These are phyloP conservation scores for Aspergillus asperescens DNA, from an alignment of 495 filamentous ascomycete species.

Conservation along the genomic window DNA sequence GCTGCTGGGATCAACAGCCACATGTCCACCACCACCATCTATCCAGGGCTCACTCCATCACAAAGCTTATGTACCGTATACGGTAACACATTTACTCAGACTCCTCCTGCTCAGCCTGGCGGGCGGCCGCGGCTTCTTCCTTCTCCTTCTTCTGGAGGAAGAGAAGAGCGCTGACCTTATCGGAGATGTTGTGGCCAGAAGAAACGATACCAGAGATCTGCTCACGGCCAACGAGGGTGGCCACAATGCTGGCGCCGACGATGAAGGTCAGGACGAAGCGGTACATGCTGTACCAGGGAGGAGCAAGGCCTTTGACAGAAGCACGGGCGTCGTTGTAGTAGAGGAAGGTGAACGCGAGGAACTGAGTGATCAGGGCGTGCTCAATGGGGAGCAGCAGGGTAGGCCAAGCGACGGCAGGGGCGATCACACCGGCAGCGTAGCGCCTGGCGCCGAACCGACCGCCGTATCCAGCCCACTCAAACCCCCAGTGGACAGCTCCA, in stretches of 20 bases:
- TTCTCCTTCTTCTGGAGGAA: slow-evolving; percentile 55
- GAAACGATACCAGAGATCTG: slow-evolving; percentile 62
- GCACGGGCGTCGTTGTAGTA: slow-evolving; percentile 86
- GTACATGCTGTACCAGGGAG: slow-evolving; percentile 87
- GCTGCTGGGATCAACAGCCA: neutral
- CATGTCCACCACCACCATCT: slow-evolving; percentile 1
- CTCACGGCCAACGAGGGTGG: slow-evolving; percentile 79
- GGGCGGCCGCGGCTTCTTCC: slow-evolving; percentile 56
- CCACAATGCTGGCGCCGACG: slow-evolving; percentile 81
- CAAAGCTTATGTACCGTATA: neutral
- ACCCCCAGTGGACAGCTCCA: slow-evolving; percentile 92
- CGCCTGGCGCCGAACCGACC: slow-evolving; percentile 67
- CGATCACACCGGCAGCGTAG: slow-evolving; percentile 77
- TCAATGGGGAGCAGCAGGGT: slow-evolving; percentile 81
- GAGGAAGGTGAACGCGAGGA: slow-evolving; percentile 78
- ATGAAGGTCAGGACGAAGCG: slow-evolving; percentile 94
- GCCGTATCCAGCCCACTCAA: slow-evolving; percentile 73
- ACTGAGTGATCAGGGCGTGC: slow-evolving; percentile 86
- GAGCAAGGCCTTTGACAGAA: slow-evolving; percentile 72
- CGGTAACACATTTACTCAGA: slow-evolving; percentile 35
- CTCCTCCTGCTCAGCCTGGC: slow-evolving; percentile 42
- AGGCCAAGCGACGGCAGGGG: slow-evolving; percentile 87
- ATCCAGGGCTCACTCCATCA: neutral
- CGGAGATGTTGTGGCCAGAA: slow-evolving; percentile 43
- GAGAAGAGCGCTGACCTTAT: slow-evolving; percentile 60